Evolutionary conservation across 2,329 filamentous ascomycete genomes (phyloP).

Genomic region (Fusarium coicis): DNA sequence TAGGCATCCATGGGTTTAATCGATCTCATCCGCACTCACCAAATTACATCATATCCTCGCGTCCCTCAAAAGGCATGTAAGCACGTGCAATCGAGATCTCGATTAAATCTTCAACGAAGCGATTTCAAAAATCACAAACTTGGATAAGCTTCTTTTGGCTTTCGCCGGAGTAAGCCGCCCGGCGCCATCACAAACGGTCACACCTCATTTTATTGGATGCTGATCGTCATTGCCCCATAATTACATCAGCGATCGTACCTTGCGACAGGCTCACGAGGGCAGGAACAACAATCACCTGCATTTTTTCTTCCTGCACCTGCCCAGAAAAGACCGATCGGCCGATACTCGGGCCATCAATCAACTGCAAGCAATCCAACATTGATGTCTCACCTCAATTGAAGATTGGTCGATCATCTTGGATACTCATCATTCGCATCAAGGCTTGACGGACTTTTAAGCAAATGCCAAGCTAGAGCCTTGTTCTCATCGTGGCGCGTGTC

Average conservation of each 20-base stretch:
- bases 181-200: background rate
- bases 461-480: conserved; percentile 23
- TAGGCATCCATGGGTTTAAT: background rate
- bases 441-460: background rate
- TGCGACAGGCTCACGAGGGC: conserved; percentile 25
- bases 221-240: background rate
- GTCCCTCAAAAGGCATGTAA: background rate
- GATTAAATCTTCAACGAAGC: background rate
- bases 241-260: conserved; percentile 21
- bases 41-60: background rate
- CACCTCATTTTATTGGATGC: conserved; percentile 9
- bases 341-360: conserved; percentile 4
- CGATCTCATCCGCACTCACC: background rate
- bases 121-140: background rate
- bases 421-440: background rate
- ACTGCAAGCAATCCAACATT: background rate
- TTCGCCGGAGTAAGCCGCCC: conserved; percentile 17
- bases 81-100: background rate
- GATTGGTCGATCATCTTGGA: background rate
- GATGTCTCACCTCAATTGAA: conserved; percentile 10
- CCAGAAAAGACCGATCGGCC: conserved; percentile 19
- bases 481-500: conserved; percentile 36
- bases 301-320: conserved; percentile 1
- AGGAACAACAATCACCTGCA: conserved; percentile 24
- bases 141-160: conserved; percentile 19